Base-by-base conservation (phyloP, 1,139 yeast genomes). In the Candida sojae region DNA sequence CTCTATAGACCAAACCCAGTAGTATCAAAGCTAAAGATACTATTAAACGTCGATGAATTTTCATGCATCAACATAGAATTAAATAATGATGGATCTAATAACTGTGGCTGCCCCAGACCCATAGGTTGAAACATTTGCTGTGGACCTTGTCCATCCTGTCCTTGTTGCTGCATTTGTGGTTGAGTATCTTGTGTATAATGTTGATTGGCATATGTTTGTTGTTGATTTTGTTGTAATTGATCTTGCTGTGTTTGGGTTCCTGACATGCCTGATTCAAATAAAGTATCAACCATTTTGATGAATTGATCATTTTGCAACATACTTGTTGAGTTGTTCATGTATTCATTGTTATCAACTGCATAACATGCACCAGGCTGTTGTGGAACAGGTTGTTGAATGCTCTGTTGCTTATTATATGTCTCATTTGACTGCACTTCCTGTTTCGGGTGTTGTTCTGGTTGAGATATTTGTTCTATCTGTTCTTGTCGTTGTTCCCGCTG, bases 1-100 rank as follows among this genome's bases (percentile, higher is more conserved):
- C 3, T 17, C 45, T 43, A 31, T 33, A 47, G 33, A 30, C 47
- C 45, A 29, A 49, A 42, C 8, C 39, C 52, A 23, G 31, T 32
- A 10, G 48, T 40, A 43, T 49, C 52, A 44, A 42, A 49, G 34
- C 52, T 49, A 31, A 49, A 49, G 41, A 49, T 49, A 13, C 33
- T 47, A 33, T 49, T 49, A 35, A 49, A 45, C 4, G 48, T 49
- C n/a, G 48, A 45, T 26, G 38, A 37, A 30, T 40, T 39, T 17
- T 44, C 44, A 38, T 38, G 29, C 39, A 36, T 31, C 25, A 30
- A n/a, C 35, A 43, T 37, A 4, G 38, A 43, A 43, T 43, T 43
- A 17, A 33, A 37, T 10, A 32, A 34, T 5, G 43, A 11, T 8
- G 43, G 43, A 21, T 41, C 43, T 12, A 41, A 33, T 41, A 41